phyloP scores from a whole-genome alignment of 768 basidiomycete genomes.

The Leucocoprinus leucothites region DNA sequence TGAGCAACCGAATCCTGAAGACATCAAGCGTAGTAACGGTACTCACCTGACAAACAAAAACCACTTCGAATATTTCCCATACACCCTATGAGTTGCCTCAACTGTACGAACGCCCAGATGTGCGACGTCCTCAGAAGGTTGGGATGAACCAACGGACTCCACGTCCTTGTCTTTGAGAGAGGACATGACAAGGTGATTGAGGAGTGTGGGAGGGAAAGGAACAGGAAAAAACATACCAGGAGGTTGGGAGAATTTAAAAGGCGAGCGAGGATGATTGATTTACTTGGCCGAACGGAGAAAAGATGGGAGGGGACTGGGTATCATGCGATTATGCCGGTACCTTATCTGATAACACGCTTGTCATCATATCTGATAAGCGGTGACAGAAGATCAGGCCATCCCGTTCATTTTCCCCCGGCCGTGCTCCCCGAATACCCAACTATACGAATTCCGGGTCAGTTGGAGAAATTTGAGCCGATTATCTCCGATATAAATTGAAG shows the following conservation, averaged over 20 bases:
- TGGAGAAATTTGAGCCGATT: too few relatives aligned
- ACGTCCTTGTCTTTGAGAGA: conserved; percentile 17
- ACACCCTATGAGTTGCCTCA: conserved; percentile 49
- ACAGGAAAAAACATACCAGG: too few relatives aligned
- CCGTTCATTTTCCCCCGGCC: too few relatives aligned
- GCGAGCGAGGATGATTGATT: neutral
- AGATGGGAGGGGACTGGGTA: neutral
- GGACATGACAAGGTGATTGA: conserved; percentile 14
- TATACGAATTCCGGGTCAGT: too few relatives aligned
- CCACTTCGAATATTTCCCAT: conserved; percentile 56
- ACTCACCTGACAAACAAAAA: conserved; percentile 56
- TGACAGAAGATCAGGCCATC: neutral
- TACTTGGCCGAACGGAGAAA: too few relatives aligned
- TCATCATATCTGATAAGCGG: conserved; percentile 1
- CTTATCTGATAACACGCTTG: neutral
- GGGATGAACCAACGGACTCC: conserved; percentile 13
- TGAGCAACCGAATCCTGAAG: neutral
- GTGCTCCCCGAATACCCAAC: too few relatives aligned
- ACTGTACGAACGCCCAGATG: conserved; percentile 44
- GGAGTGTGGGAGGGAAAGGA: neutral
- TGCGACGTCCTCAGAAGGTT: conserved; percentile 18
- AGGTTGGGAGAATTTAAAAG: neutral
- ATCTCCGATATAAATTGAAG: too few relatives aligned
- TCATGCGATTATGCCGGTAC: neutral
- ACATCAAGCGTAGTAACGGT: neutral